Conservation (phyloP, 2,329 filamentous ascomycete genomes). For the Alternaria consortialis region DNA sequence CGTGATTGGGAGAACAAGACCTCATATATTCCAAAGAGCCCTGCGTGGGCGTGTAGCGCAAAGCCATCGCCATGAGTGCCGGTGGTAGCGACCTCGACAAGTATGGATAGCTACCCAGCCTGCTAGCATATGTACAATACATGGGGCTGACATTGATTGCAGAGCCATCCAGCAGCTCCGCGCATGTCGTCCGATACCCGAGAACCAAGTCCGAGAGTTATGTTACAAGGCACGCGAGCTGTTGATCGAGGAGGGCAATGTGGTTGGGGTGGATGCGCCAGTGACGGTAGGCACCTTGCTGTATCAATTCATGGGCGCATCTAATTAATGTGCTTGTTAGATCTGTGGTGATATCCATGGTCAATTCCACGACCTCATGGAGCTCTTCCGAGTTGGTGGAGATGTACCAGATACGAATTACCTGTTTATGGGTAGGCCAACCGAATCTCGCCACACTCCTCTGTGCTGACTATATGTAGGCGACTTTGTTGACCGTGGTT, state of each 20-base stretch:
- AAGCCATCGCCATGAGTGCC: slow-evolving; percentile 42
- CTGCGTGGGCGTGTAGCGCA: slow-evolving; percentile 27
- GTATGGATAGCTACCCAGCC: slow-evolving; percentile 60
- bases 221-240: slow-evolving; percentile 97
- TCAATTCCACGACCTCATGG: slow-evolving; percentile 97
- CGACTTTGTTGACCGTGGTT: slow-evolving; percentile 97
- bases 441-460: neutral
- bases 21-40: neutral
- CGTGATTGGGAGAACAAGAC: neutral
- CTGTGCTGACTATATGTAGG: slow-evolving; percentile 60
- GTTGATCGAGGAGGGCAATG: slow-evolving; percentile 96
- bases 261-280: slow-evolving; percentile 92
- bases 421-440: slow-evolving; percentile 86
- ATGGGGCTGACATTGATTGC: slow-evolving; percentile 23
- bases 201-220: slow-evolving; percentile 92
- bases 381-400: slow-evolving; percentile 91
- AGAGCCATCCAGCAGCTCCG: slow-evolving; percentile 96
- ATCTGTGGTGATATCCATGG: slow-evolving; percentile 92
- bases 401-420: slow-evolving; percentile 97
- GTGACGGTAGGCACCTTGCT: slow-evolving; percentile 73
- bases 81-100: slow-evolving; percentile 93
- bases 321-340: slow-evolving; percentile 16
- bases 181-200: slow-evolving; percentile 94
- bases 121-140: slow-evolving; percentile 13
- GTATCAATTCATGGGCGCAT: neutral